Conservation (phyloP, 257 asterid genomes). For the Primulina eburnea region DNA sequence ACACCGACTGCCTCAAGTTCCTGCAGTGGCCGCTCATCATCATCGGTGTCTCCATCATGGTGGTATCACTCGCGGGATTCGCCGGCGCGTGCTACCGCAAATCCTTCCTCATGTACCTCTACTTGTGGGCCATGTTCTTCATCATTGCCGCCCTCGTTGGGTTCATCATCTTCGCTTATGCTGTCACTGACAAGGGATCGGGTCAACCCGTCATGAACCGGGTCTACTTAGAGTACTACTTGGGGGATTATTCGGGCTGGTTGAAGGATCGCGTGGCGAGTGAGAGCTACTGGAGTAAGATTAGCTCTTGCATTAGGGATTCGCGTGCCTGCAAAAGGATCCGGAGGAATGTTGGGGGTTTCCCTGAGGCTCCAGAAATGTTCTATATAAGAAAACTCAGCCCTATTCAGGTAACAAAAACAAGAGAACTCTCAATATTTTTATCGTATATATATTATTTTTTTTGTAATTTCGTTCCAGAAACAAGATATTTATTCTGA, state of each 20-base stretch:
- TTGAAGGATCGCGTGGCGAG: constrained; percentile 55
- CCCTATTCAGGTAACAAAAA: constrained; percentile 53
- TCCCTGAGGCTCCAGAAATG: constrained; percentile 54
- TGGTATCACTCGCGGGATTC: constrained; percentile 77
- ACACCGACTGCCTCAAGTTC: constrained; percentile 76
- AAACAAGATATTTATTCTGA: not conserved
- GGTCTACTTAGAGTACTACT: constrained; percentile 55
- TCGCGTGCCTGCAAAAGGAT: constrained; percentile 45
- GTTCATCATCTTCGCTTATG: constrained; percentile 74
- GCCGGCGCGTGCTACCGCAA: constrained; percentile 85
- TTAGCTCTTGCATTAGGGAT: constrained; percentile 62
- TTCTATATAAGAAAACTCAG: constrained; percentile 54
- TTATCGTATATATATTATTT: too few species aligned
- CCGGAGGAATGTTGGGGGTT: constrained; percentile 35
- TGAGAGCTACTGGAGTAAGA: constrained; percentile 53
- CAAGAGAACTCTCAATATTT: not conserved
- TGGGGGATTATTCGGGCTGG: constrained; percentile 82
- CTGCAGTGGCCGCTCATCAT: constrained; percentile 87
- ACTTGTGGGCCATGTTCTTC: constrained; percentile 81
- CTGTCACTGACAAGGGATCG: constrained; percentile 72
- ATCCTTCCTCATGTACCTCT: constrained; percentile 75
- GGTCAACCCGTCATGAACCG: constrained; percentile 62
- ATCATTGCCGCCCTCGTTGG: constrained; percentile 62
- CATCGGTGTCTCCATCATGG: constrained; percentile 70
- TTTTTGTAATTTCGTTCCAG: too few species aligned